Conservation (phyloP, 2,329 filamentous ascomycete genomes). For the Pseudocercospora pini-densiflorae region DNA sequence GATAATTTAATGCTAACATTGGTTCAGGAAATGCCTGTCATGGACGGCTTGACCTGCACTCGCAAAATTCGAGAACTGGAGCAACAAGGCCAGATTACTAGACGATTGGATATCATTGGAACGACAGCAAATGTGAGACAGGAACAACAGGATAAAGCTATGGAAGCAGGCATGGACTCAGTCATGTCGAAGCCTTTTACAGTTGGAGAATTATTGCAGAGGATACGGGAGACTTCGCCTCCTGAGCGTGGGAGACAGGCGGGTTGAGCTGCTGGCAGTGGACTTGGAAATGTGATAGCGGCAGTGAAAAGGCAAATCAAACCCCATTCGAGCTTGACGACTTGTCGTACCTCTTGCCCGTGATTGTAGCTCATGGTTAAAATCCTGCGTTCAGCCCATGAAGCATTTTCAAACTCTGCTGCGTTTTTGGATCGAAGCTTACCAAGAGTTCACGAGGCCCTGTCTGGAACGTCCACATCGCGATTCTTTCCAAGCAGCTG, state of each 20-base stretch:
- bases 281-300: too few species aligned
- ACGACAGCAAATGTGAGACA: constrained; percentile 6
- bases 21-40: constrained; percentile 33
- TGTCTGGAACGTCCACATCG: too few species aligned
- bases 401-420: too few species aligned
- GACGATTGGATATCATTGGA: background rate
- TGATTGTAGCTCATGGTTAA: too few species aligned
- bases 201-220: constrained; percentile 2
- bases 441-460: too few species aligned
- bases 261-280: background rate
- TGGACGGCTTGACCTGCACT: constrained; percentile 34
- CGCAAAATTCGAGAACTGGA: constrained; percentile 30
- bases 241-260: background rate
- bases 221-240: background rate
- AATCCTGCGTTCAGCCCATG: too few species aligned
- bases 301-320: too few species aligned
- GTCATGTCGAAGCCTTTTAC: constrained; percentile 10
- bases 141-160: background rate
- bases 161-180: background rate
- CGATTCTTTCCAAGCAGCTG: too few species aligned
- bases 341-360: too few species aligned
- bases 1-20: background rate
- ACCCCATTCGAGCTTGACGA: too few species aligned
- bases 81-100: background rate
- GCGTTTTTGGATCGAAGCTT: too few species aligned